Base-by-base conservation (phyloP, 2,329 filamentous ascomycete species). In the Calonectria henricotiae region DNA sequence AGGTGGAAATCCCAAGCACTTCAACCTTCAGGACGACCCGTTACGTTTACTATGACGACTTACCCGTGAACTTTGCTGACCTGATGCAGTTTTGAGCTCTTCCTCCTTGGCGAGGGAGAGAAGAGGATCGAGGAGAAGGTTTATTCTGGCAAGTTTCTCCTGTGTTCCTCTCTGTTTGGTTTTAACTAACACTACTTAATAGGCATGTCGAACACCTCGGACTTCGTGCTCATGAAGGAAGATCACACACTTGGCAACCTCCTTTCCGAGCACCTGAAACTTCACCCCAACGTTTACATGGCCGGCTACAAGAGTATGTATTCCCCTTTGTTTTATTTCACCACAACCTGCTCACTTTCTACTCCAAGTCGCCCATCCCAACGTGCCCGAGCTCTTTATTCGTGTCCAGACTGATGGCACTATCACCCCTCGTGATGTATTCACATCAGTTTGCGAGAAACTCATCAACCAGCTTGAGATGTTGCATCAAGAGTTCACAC, bases 171-270 rank as follows among this genome's bases (percentile, higher is more conserved):
- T 13, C 39, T 15, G 27, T 7, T 27, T n/a, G 5, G 20, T 58
- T 41, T 37, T 13, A 37, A 37, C 72, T 74, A 41, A 71, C 44
- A 13, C 13, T n/a, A 35, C 30, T 11, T 8, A 54, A 32, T 13
- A 80, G 95, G 94, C 79, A 95, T 97, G 81, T 94, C 96, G 25
- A 97, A 98, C 81, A 95, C 94, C n/a, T 93, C 94, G 11, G 93
- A 98, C 83, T 99, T 99, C 85, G 91, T 94, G 69, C 91, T 99
- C 84, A 94, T 94, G 84, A 98, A 98, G 83, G 96, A 99, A 83
- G 96, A 99, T 78, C 96, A 98, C 84, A 98, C 96, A 1, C 89
- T 99, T 30, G 96, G 92, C 77, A 98, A 99, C 82, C 88, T 99
- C 67, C 89, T 99, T 67, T 90, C 93, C 58, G 92, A 94, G 79